Conservation (phyloP, 2,329 filamentous ascomycete genomes). For the Fusarium sp. region DNA sequence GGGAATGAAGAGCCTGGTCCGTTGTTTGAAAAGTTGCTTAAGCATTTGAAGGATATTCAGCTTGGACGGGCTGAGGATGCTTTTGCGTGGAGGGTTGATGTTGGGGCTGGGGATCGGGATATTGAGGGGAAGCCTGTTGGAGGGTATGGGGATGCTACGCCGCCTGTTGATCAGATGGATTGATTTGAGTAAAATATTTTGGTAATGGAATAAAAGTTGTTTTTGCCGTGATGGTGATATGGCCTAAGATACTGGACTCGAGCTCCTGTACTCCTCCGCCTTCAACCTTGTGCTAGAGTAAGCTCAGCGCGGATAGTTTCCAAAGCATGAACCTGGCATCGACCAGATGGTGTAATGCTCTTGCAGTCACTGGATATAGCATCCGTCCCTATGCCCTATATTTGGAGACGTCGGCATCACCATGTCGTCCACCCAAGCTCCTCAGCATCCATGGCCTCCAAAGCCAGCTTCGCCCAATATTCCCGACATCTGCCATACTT, state of each 20-base stretch:
- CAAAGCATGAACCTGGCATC: no score
- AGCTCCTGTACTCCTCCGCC: no score
- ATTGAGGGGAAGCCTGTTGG: conserved; percentile 46
- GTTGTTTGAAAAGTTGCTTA: conserved; percentile 76
- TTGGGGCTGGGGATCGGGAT: conserved; percentile 59
- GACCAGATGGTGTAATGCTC: no score
- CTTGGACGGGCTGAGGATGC: conserved; percentile 80
- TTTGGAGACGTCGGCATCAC: not conserved
- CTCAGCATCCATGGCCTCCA: not conserved
- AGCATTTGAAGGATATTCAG: conserved; percentile 86
- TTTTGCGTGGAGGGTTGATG: conserved; percentile 75
- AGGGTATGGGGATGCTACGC: conserved; percentile 41
- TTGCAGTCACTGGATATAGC: not conserved
- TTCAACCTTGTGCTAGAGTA: no score
- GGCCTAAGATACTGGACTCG: no score
- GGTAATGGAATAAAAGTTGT: not conserved
- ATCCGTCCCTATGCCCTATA: no score
- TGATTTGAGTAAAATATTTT: not conserved
- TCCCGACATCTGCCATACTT: not conserved
- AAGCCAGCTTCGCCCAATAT: not conserved
- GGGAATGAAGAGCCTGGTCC: conserved; percentile 76
- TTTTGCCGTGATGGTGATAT: not conserved
- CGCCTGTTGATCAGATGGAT: conserved; percentile 52
- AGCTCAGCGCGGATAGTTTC: no score
- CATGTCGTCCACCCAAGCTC: not conserved